Percentiles rank a stretch among this genome's conserved stretches.
Evolutionary conservation across 495 filamentous ascomycete species (phyloP).

Genomic region (Podospora sp.): DNA sequence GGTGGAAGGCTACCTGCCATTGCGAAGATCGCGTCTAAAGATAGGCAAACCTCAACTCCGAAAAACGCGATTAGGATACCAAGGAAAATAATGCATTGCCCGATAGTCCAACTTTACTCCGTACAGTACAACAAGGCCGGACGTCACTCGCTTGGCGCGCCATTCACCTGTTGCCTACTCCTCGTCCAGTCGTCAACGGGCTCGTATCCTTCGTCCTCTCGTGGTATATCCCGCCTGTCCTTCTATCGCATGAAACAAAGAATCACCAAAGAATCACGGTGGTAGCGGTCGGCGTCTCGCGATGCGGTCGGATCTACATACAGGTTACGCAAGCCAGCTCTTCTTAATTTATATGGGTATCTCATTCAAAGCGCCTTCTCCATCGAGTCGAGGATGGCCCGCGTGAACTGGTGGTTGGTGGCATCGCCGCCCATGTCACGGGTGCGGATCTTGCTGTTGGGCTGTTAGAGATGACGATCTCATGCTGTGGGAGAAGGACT

Average conservation of each 20-base stretch:
- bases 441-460: conserved; percentile 73
- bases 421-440: conserved; percentile 91
- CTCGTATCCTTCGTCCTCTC: conserved; percentile 9
- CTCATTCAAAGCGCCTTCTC: conserved; percentile 53
- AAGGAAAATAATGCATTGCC: conserved; percentile 9
- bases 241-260: conserved; percentile 12
- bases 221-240: conserved; percentile 16
- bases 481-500: conserved; percentile 40
- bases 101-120: conserved; percentile 15
- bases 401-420: conserved; percentile 92
- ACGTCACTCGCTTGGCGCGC: background rate
- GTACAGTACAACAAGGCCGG: conserved; percentile 20
- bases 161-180: background rate
- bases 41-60: background rate
- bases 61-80: background rate
- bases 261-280: conserved; percentile 12
- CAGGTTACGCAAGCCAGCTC: conserved; percentile 7
- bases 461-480: conserved; percentile 34
- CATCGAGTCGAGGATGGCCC: conserved; percentile 92
- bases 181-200: conserved; percentile 5
- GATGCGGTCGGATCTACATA: conserved; percentile 11
- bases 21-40: background rate
- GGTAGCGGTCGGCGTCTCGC: background rate
- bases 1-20: background rate
- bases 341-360: conserved; percentile 15